phyloP scores from a whole-genome alignment of 352 stramenopile species.

The Phytopythium vexans region DNA sequence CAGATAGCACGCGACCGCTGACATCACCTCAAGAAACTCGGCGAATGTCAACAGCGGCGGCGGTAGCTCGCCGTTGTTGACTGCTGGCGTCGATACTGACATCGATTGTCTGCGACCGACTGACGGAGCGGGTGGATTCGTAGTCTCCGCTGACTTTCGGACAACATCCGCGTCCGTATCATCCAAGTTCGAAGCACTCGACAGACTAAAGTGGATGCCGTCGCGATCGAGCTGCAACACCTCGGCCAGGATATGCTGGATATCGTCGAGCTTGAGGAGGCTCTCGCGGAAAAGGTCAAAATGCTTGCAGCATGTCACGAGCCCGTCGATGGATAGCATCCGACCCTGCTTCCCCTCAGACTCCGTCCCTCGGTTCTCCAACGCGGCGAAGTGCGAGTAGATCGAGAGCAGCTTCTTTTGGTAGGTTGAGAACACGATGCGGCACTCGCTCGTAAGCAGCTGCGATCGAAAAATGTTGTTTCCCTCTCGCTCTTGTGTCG shows the following conservation, averaged over 20 bases:
- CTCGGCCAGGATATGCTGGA: constrained; percentile 58
- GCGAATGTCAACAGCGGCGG: constrained; percentile 40
- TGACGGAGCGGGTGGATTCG: not conserved
- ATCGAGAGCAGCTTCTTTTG: constrained; percentile 37
- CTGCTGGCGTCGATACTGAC: not conserved
- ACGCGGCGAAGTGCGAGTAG: constrained; percentile 39
- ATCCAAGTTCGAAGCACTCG: not conserved
- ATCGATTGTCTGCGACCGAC: not conserved
- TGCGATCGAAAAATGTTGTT: constrained; percentile 48
- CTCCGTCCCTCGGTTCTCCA: constrained; percentile 6
- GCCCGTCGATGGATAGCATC: constrained; percentile 49
- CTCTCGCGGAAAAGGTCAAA: constrained; percentile 58
- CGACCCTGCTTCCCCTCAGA: not conserved
- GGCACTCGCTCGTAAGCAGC: constrained; percentile 44
- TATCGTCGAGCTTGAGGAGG: constrained; percentile 54
- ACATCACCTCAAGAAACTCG: constrained; percentile 58
- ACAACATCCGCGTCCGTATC: constrained; percentile 4
- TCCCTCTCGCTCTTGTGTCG: constrained; percentile 50
- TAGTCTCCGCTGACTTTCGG: constrained; percentile 5
- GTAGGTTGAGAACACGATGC: constrained; percentile 47
- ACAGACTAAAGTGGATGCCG: constrained; percentile 36
- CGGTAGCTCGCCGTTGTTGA: not conserved
- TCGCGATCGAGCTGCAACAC: constrained; percentile 61
- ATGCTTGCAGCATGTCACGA: constrained; percentile 43
- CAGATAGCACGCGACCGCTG: constrained; percentile 58